Evolutionary conservation across 2,329 filamentous ascomycete genomes (phyloP), one percentile per base, ranked within the genome.

Genomic region (Xylariaceae sp.): DNA sequence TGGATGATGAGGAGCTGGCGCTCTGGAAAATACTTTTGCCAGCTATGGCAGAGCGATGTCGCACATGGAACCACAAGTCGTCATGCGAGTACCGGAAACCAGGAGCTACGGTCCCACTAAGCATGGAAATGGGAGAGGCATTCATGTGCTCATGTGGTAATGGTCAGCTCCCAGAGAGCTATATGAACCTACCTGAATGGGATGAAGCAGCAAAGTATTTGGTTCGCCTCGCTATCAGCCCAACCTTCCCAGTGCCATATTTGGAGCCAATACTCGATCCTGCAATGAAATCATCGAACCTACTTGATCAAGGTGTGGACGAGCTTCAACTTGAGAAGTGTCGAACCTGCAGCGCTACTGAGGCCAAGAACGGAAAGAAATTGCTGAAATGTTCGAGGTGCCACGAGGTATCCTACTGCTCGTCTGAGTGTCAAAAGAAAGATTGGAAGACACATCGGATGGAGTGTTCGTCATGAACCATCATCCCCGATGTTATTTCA

Each of bases 151-250:
- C 68, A 3, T 82, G 80, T 44, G 79, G 80, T 24, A 66, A 72
- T 16, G 80, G 80, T 0, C 63, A 69, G 24, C 56, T 82, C 4
- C 79, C 79, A 0, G 58, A 71, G 0, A 48, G 67, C 40, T 84
- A 75, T 50, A 61, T 76, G 34, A 53, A 66, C 3, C 45, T 82
- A 6, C 78, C 79, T 0, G 73, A 75, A 16, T 80, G 80, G 74
- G 74, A 80, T 0, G 71, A 66, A 7, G 75, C 75, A 9, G 71
- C 72, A 1, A 69, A 73, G 51, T 71, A 78, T 45, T 76, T 80
- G 24, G 82, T 85, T 24, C 78, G 86, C 5, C 73, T 85, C 5
- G 83, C 82, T 4, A 82, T 88, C 62, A 87, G 84, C 53, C 83
- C 83, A 0, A 71, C 74, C 0, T 88, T 78, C 65, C 71, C 80